Evolutionary conservation across 495 filamentous ascomycete species (phyloP).

Genomic region (Penicillium egyptiacum): DNA sequence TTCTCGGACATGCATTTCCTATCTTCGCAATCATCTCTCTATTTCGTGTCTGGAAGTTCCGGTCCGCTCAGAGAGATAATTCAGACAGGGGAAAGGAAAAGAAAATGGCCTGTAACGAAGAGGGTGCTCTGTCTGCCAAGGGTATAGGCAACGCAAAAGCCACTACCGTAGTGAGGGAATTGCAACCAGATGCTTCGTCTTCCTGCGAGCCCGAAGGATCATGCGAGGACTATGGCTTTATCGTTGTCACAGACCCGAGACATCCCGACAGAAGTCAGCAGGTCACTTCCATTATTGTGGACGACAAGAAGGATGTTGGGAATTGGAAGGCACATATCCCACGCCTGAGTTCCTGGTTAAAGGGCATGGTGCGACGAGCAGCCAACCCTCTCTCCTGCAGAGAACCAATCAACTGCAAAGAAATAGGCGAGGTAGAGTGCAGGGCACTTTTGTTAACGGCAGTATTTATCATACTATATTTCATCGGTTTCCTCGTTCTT

Average conservation of each 20-base stretch:
- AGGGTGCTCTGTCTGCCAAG: not conserved
- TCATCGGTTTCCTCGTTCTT: conserved; percentile 65
- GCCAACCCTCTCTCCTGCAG: conserved; percentile 31
- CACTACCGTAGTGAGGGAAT: conserved; percentile 9
- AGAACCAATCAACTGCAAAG: conserved; percentile 57
- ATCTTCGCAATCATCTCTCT: conserved; percentile 41
- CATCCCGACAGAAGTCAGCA: not conserved
- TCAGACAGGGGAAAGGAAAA: not conserved
- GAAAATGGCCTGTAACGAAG: not conserved
- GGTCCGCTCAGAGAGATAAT: conserved; percentile 54
- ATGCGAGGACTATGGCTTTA: not conserved
- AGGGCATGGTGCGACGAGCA: conserved; percentile 19
- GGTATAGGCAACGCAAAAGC: conserved; percentile 29
- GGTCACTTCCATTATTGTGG: conserved; percentile 25
- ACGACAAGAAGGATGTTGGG: conserved; percentile 7
- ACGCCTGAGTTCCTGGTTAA: conserved; percentile 8
- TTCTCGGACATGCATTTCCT: conserved; percentile 63
- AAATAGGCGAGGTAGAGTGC: conserved; percentile 73
- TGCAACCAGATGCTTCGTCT: not conserved
- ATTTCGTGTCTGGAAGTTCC: conserved; percentile 63
- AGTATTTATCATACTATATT: conserved; percentile 70
- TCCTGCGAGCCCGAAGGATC: not conserved
- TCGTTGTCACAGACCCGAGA: not conserved
- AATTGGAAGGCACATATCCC: conserved; percentile 14
- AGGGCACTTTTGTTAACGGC: conserved; percentile 65